Percentiles rank a stretch among this genome's conserved stretches.
Evolutionary conservation across 495 filamentous ascomycete species (phyloP).

Genomic region (Thermochaetoides thermophila): DNA sequence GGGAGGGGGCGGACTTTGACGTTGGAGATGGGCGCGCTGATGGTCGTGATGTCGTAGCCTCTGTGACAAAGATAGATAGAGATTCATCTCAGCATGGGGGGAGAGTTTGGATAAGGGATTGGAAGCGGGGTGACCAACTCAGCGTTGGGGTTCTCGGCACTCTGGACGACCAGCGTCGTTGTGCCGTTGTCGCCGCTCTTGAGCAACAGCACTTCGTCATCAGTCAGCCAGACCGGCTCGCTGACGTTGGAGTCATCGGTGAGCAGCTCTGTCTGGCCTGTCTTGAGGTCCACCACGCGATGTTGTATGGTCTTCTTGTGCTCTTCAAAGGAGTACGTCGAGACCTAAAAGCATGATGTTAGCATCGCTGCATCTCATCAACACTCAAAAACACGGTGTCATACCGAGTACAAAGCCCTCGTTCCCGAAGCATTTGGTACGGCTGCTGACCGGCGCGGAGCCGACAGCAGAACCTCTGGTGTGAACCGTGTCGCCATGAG

Average conservation of each 20-base stretch:
- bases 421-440: slow-evolving; percentile 59
- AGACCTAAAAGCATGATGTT: slow-evolving; percentile 17
- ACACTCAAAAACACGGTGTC: neutral
- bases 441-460: slow-evolving; percentile 64
- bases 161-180: slow-evolving; percentile 48
- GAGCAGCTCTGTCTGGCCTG: slow-evolving; percentile 49
- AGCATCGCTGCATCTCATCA: neutral
- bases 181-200: slow-evolving; percentile 48
- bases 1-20: slow-evolving; percentile 52
- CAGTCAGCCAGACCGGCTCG: slow-evolving; percentile 64
- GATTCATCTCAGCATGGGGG: no score
- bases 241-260: slow-evolving; percentile 47
- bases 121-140: neutral
- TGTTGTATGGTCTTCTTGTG: slow-evolving; percentile 66
- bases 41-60: slow-evolving; percentile 43
- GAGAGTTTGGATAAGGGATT: no score
- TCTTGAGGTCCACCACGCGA: slow-evolving; percentile 54
- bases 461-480: slow-evolving; percentile 70
- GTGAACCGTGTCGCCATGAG: slow-evolving; percentile 56
- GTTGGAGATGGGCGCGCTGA: slow-evolving; percentile 57
- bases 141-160: slow-evolving; percentile 37
- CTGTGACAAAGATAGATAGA: slow-evolving; percentile 14
- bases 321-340: slow-evolving; percentile 69
- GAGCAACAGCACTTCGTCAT: slow-evolving; percentile 52
- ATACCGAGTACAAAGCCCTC: slow-evolving; percentile 50